phyloP scores from a whole-genome alignment of 2,329 filamentous ascomycete species.

The Curvularia sp. region DNA sequence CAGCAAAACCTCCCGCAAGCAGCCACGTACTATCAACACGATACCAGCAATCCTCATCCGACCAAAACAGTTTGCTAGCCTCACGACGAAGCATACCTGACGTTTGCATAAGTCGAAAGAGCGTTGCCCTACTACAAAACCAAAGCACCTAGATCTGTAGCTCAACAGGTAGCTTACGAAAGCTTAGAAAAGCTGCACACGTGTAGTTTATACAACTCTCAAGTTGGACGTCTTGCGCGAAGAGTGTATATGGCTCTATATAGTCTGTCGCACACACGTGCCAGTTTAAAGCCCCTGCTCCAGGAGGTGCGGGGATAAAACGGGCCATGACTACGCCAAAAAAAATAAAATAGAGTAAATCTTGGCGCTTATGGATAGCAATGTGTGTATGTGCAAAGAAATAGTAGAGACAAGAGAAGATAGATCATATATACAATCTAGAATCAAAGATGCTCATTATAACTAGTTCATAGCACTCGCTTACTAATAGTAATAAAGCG shows the following conservation, averaged over 20 bases:
- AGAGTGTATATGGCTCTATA: neutral
- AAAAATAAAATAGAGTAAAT: too few species aligned
- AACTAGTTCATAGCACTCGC: too few species aligned
- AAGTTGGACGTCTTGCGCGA: neutral
- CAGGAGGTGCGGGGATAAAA: neutral
- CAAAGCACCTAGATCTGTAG: constrained; percentile 19
- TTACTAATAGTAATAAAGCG: too few species aligned
- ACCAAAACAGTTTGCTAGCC: neutral
- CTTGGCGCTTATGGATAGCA: too few species aligned
- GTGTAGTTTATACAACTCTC: neutral
- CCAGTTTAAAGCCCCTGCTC: neutral
- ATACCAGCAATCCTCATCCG: neutral
- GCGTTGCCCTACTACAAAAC: constrained; percentile 21
- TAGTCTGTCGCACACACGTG: neutral
- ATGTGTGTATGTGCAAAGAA: too few species aligned
- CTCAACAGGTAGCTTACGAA: constrained; percentile 17
- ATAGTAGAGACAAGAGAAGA: too few species aligned
- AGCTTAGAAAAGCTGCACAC: neutral
- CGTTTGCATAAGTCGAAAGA: constrained; percentile 27
- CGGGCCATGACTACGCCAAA: neutral
- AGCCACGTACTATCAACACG: neutral
- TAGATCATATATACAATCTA: too few species aligned
- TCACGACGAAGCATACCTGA: constrained; percentile 14
- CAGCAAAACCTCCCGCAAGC: neutral
- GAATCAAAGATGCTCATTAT: too few species aligned